Evolutionary conservation across 2,329 filamentous ascomycete species (phyloP).

Genomic region (Diplocarpon rosae): DNA sequence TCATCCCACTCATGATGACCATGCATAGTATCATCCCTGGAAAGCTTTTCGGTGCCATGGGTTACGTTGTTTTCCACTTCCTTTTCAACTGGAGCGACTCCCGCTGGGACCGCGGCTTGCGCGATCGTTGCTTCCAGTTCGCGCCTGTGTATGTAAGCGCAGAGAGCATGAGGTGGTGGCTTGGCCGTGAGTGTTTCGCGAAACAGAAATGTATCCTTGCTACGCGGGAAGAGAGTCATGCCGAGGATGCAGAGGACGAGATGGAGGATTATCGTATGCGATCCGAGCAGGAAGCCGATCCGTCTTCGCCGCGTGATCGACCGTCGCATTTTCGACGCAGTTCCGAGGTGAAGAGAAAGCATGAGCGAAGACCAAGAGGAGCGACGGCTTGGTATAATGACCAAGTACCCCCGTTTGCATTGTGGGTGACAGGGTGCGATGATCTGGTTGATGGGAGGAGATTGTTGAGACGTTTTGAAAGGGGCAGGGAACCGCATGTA

Average conservation of each 20-base stretch:
- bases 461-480: constrained; percentile 62
- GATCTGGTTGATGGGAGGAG: constrained; percentile 72
- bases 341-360: constrained; percentile 24
- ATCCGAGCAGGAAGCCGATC: not conserved
- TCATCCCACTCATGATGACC: constrained; percentile 67
- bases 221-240: constrained; percentile 58
- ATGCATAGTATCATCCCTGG: constrained; percentile 42
- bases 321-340: not conserved
- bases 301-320: not conserved
- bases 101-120: constrained; percentile 72
- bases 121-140: constrained; percentile 82
- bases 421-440: constrained; percentile 81
- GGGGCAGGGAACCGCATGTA: constrained; percentile 71
- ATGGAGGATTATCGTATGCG: constrained; percentile 21
- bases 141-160: constrained; percentile 82
- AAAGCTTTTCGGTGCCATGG: constrained; percentile 64
- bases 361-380: constrained; percentile 34
- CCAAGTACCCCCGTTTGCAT: constrained; percentile 67
- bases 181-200: constrained; percentile 76
- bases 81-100: constrained; percentile 80
- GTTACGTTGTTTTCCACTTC: constrained; percentile 82
- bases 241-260: constrained; percentile 41
- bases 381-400: constrained; percentile 71
- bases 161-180: constrained; percentile 93
- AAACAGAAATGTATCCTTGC: constrained; percentile 79